Evolutionary conservation across 73 alveolate genomes (phyloP), one percentile per base, ranked within the genome.

Genomic region (Paramecium tetraurelia): DNA sequence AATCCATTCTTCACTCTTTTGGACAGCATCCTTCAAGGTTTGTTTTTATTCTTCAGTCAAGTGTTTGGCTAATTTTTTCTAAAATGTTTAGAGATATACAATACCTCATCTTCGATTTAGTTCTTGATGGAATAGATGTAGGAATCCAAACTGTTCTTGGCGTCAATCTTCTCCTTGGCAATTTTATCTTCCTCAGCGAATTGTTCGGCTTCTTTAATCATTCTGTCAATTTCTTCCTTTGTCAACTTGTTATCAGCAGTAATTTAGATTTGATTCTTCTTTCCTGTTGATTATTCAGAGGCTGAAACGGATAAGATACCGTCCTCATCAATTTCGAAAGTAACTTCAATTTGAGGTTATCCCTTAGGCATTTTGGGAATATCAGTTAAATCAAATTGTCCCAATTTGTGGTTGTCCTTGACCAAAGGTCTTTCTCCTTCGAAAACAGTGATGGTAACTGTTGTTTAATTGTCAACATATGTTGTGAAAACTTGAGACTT

Each of bases 291-390:
- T 84, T 94, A 96, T 86, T 97, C 99, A 31, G 92, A 93, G 29
- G 99, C 99, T 33, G 97, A 35, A 3, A 97, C 99, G 59, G 95
- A 86, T 70, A 97, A 85, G 58, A 97, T 97, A 70, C 98, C 96
- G 69, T 97, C 96, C 90, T 92, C 98, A 92, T 97, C 99, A 58
- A 97, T 95, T 71, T 95, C 98, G 92, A 97, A 97, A 57, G 98
- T 95, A 21, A 97, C 98, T 90, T 96, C 98, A 89, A 97, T 97
- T 95, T 97, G 96, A 12, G 99, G 99, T 85, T 86, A 96, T 33
- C 99, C 99, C 92, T 98, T 95, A 35, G 98, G 98, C 63, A 96
- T 97, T 7, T 97, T 93, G 5, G 98, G 96, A 41, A 95, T 95
- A 20, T 96, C 98, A 83, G 94, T 95, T 46, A 95, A 92, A 94